phyloP scores from a whole-genome alignment of 257 asterid genomes.

The Jacaranda copaia region DNA sequence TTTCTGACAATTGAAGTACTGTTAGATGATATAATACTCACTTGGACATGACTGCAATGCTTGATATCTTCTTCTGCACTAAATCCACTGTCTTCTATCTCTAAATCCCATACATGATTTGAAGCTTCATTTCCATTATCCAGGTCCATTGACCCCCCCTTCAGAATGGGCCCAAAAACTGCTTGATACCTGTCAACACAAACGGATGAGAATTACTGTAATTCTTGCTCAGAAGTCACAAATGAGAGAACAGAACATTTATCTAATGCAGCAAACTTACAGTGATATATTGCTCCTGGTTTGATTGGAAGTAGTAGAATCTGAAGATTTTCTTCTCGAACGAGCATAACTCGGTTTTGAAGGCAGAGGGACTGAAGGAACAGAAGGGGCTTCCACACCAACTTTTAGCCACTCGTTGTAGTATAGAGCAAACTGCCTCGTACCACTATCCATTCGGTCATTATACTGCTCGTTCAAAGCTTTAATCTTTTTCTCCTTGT shows the following conservation, averaged over 20 bases:
- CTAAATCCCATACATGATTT: constrained; percentile 43
- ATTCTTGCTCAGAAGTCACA: neutral
- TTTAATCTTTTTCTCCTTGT: constrained; percentile 49
- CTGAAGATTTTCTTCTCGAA: constrained; percentile 64
- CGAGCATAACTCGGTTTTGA: constrained; percentile 40
- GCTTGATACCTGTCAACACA: constrained; percentile 58
- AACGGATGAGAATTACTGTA: neutral
- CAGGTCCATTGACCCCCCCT: constrained; percentile 51
- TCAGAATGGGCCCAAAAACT: constrained; percentile 61
- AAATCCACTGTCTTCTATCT: constrained; percentile 41
- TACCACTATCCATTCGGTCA: constrained; percentile 70
- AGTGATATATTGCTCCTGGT: constrained; percentile 53
- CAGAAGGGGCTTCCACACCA: constrained; percentile 68
- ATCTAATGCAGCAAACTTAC: constrained; percentile 51
- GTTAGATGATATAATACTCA: constrained; percentile 46
- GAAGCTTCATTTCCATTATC: constrained; percentile 38
- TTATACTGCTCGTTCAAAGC: constrained; percentile 57
- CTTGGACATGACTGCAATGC: constrained; percentile 48
- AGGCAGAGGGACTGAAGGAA: constrained; percentile 77
- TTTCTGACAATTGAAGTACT: constrained; percentile 5
- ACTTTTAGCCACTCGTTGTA: constrained; percentile 81
- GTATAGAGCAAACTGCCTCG: constrained; percentile 65
- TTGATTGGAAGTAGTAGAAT: constrained; percentile 51
- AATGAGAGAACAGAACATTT: neutral
- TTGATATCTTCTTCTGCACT: constrained; percentile 41